These are phyloP conservation scores for Kwoniella bestiolae DNA, from an alignment of 768 basidiomycete species.

Conservation along the genomic window DNA sequence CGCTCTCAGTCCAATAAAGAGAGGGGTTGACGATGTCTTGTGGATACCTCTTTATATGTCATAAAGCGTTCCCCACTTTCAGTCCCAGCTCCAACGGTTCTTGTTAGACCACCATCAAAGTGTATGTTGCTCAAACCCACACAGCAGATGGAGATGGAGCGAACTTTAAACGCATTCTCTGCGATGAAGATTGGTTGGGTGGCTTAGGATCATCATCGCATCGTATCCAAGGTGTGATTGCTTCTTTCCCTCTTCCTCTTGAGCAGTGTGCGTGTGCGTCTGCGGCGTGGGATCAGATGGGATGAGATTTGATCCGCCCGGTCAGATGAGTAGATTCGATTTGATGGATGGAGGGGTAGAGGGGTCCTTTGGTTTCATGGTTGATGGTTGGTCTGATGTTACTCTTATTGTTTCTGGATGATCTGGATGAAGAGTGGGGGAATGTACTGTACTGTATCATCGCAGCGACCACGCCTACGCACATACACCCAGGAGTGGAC, in stretches of 20 bases:
- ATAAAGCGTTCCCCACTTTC: no score
- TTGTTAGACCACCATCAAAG: no score
- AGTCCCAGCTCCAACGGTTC: no score
- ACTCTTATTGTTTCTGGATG: not conserved
- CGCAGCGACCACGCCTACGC: not conserved
- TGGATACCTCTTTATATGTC: no score
- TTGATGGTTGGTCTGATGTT: not conserved
- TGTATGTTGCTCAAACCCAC: not conserved
- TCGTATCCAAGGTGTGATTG: not conserved
- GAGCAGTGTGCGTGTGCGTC: not conserved
- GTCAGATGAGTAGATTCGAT: not conserved
- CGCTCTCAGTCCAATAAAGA: no score
- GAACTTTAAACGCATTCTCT: not conserved
- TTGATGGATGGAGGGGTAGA: not conserved
- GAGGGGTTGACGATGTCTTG: no score
- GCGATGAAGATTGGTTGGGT: not conserved
- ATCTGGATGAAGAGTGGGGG: no score
- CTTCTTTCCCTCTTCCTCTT: not conserved
- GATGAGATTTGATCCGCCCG: conserved; percentile 1
- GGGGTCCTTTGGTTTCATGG: conserved; percentile 3
- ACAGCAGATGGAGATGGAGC: not conserved
- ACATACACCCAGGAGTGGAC: not conserved
- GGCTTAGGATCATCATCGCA: not conserved
- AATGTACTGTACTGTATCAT: not conserved
- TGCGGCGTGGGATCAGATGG: not conserved